phyloP scores from a whole-genome alignment of 805 yeast species.

The Candida silvicultrix region DNA sequence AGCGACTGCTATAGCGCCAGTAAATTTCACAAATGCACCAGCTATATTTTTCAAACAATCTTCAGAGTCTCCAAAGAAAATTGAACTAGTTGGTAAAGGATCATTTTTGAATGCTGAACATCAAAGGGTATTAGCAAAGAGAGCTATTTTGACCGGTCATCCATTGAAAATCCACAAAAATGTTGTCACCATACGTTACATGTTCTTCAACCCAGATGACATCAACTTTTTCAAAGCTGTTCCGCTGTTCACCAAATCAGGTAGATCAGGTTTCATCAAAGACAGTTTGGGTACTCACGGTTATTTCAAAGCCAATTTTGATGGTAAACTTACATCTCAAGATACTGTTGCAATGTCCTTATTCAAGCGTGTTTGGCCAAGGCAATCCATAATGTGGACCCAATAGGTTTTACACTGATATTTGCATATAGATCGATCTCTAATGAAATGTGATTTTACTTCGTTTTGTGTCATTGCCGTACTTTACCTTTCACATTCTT shows the following conservation, averaged over 20 bases:
- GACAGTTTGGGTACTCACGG: constrained; percentile 98
- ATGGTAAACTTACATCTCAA: constrained; percentile 83
- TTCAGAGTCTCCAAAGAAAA: constrained; percentile 34
- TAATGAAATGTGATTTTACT: too few relatives aligned
- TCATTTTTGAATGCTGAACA: constrained; percentile 83
- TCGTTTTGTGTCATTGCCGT: too few relatives aligned
- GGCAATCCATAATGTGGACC: constrained; percentile 29
- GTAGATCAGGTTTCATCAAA: constrained; percentile 90
- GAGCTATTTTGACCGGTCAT: constrained; percentile 87
- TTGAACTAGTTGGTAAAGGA: constrained; percentile 83
- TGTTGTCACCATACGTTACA: constrained; percentile 88
- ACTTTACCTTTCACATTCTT: too few relatives aligned
- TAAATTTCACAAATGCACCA: constrained; percentile 77
- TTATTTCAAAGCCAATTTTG: constrained; percentile 92
- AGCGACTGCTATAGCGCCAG: constrained; percentile 88
- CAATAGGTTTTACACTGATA: constrained; percentile 8
- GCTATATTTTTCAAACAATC: constrained; percentile 70
- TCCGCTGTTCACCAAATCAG: constrained; percentile 88
- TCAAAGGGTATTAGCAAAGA: constrained; percentile 77
- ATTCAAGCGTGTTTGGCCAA: constrained; percentile 94
- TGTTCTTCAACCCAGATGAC: constrained; percentile 93
- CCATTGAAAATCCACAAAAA: constrained; percentile 92
- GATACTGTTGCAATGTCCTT: constrained; percentile 92
- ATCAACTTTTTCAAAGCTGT: constrained; percentile 84
- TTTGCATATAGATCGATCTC: too few relatives aligned